Base-by-base conservation (phyloP, 306 rosid species). In the Trifolium dubium region DNA sequence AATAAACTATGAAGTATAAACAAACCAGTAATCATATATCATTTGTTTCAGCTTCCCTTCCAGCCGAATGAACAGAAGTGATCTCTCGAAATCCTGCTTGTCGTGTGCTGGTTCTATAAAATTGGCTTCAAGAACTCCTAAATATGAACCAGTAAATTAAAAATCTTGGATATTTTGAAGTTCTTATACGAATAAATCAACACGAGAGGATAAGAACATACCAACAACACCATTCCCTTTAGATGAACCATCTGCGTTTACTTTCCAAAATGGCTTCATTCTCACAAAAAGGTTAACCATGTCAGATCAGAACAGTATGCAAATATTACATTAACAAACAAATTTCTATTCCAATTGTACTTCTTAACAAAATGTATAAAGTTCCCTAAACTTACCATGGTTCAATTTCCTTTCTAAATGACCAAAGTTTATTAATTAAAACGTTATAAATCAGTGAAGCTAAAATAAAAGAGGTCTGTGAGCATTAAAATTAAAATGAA, bases 31-130 rank as follows among this genome's bases (percentile, higher is more conserved):
- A 0, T 91, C 98, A 43, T 13, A 8, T 19, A 76, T 78, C 86
- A 94, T 91, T 83, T 91, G 92, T 71, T 89, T 94, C 83, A 91
- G 89, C 87, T 77, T 94, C 35, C 83, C 34, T 78, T 94, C 97
- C 71, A 94, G 81, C 81, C 98, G 88, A 63, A 84, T 66, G 82
- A 76, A 94, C 47, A 83, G 73, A 54, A 88, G 82, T 10, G 98
- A 94, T 82, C 92, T 82, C 89, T 94, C 98, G 81, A 94, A 94
- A 72, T 92, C 98, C 82, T 94, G 98, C 86, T 94, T 94, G 87
- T 91, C 98, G 79, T 94, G 97, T 12, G 97, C 95, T 49, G 98
- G 98, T 80, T 94, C 96, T 67, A 94, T 83, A 80, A 94, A 94
- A 80, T 94, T 91, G 79, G 94, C 95, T 84, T 94, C 98, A 79